Conservation (phyloP, 805 yeast genomes). For the Danielozyma ontarioensis region DNA sequence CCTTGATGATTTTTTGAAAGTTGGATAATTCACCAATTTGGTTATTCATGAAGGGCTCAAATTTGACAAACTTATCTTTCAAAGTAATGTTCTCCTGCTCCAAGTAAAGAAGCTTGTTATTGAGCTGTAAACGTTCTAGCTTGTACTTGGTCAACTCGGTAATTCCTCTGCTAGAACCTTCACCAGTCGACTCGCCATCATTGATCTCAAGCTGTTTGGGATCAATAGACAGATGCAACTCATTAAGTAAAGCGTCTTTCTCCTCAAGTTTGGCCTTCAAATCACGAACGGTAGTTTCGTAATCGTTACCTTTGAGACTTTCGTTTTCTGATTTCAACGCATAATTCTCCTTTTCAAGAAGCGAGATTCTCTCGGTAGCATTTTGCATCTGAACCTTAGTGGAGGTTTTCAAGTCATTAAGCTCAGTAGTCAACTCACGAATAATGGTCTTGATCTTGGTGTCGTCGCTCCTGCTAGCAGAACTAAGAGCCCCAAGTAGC, state of each 20-base stretch:
- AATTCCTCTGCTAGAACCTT: conserved; percentile 12
- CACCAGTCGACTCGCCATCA: conserved; percentile 9
- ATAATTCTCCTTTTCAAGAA: conserved; percentile 36
- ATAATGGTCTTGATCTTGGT: conserved; percentile 27
- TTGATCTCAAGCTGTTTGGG: conserved; percentile 19
- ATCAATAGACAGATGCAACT: conserved; percentile 23
- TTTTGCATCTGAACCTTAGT: conserved; percentile 46
- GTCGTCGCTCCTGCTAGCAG: conserved; percentile 10
- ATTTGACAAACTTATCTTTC: conserved; percentile 35
- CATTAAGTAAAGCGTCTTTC: conserved; percentile 25
- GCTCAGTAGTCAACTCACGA: conserved; percentile 27
- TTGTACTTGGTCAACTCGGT: conserved; percentile 35
- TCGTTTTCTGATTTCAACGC: conserved; percentile 1
- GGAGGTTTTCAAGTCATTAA: conserved; percentile 24
- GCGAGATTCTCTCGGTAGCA: conserved; percentile 51
- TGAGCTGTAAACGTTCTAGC: conserved; percentile 39
- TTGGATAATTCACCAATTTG: conserved; percentile 48
- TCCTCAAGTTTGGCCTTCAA: conserved; percentile 21
- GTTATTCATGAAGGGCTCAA: conserved; percentile 49
- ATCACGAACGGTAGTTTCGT: conserved; percentile 3
- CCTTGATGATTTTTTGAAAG: conserved; percentile 50
- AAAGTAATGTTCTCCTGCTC: conserved; percentile 42
- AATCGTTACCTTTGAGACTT: not conserved
- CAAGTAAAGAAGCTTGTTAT: conserved; percentile 39
- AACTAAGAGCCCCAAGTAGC: not conserved